Conservation (phyloP, 2,329 filamentous ascomycete genomes). For the Alternaria arbusti region DNA sequence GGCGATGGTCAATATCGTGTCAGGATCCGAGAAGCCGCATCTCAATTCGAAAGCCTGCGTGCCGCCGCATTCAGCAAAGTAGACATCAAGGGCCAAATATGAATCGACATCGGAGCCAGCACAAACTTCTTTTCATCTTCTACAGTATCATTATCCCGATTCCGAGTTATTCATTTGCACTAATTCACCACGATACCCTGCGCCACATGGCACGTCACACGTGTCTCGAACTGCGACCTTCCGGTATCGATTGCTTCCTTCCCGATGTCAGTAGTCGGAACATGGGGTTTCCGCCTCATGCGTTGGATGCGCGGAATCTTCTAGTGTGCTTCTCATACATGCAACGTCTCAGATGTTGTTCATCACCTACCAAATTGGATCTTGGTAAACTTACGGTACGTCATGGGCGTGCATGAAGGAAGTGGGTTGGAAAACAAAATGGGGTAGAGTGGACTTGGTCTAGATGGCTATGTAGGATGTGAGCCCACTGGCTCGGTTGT, state of each 20-base stretch:
- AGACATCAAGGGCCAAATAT: slow-evolving; percentile 98
- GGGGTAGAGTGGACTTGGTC: slow-evolving; percentile 7
- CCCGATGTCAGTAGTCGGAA: slow-evolving; percentile 35
- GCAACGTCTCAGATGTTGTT: slow-evolving; percentile 32
- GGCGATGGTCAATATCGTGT: slow-evolving; percentile 57
- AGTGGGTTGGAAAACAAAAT: slow-evolving; percentile 20
- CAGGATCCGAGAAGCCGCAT: slow-evolving; percentile 67
- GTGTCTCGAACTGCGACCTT: slow-evolving; percentile 30
- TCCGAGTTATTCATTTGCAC: slow-evolving; percentile 17
- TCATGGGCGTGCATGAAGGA: slow-evolving; percentile 19
- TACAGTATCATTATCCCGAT: slow-evolving; percentile 7
- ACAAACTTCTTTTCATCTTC: slow-evolving; percentile 8
- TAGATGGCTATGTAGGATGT: slow-evolving; percentile 8
- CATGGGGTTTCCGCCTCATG: slow-evolving; percentile 41
- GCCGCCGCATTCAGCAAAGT: slow-evolving; percentile 79
- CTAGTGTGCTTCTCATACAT: slow-evolving; percentile 37
- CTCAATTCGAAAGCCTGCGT: slow-evolving; percentile 76
- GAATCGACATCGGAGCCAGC: slow-evolving; percentile 50
- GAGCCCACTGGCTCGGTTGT: slow-evolving; percentile 15
- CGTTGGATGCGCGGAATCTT: slow-evolving; percentile 37
- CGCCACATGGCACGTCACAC: slow-evolving; percentile 32
- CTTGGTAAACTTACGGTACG: slow-evolving; percentile 23
- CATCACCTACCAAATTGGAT: slow-evolving; percentile 12
- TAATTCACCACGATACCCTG: slow-evolving; percentile 29
- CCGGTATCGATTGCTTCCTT: slow-evolving; percentile 32